A percentile compares a stretch with the other conserved stretches of the same genome.
These are phyloP conservation scores for Hanseniaspora gamundiae DNA, from an alignment of 1,139 yeast genomes.

Conservation along the genomic window DNA sequence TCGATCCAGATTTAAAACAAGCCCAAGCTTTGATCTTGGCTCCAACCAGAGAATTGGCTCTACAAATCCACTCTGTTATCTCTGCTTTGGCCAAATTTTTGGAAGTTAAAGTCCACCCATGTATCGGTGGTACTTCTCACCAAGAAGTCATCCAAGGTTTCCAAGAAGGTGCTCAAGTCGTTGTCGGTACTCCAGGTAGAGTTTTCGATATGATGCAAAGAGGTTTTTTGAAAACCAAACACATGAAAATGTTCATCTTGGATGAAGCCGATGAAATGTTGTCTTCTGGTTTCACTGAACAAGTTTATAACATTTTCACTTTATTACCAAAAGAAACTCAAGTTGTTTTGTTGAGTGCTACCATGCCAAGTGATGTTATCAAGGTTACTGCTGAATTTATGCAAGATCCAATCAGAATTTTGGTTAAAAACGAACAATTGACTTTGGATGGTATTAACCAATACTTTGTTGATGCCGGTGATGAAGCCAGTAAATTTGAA, in stretches of 20 bases:
- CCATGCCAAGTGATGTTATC: conserved; percentile 95
- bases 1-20: conserved; percentile 53
- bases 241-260: conserved; percentile 91
- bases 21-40: conserved; percentile 94
- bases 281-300: conserved; percentile 94
- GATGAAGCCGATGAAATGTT: conserved; percentile 99
- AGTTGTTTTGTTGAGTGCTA: conserved; percentile 92
- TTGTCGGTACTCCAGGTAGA: conserved; percentile 99
- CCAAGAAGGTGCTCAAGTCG: conserved; percentile 87
- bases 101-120: conserved; percentile 91
- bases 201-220: conserved; percentile 95
- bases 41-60: conserved; percentile 98
- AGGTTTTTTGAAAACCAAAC: conserved; percentile 78
- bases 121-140: conserved; percentile 96
- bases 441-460: conserved; percentile 98
- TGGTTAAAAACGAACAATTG: conserved; percentile 96
- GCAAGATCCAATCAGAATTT: conserved; percentile 93
- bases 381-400: conserved; percentile 95
- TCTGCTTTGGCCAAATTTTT: conserved; percentile 88
- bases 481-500: conserved; percentile 88
- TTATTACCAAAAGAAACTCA: conserved; percentile 90
- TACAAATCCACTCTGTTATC: conserved; percentile 95
- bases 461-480: conserved; percentile 87
- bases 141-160: conserved; percentile 87
- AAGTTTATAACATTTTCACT: conserved; percentile 93